Evolutionary conservation across 805 yeast genomes (phyloP).

Genomic region (Ogataea allantospora): DNA sequence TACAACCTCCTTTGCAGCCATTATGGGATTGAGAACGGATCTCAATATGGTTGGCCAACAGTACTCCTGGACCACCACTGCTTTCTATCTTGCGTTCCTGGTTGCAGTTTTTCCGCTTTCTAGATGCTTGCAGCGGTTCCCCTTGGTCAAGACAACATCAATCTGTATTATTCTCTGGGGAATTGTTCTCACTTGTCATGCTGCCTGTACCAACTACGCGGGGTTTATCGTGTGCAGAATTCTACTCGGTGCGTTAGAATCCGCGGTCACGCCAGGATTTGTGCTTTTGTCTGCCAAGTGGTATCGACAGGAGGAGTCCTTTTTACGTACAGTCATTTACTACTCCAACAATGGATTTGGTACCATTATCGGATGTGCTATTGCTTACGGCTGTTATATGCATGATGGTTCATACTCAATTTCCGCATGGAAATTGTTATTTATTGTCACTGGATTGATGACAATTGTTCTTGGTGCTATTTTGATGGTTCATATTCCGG

Average conservation of each 20-base stretch:
- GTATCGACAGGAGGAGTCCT: slow-evolving; percentile 47
- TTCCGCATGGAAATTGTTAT: slow-evolving; percentile 58
- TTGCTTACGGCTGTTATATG: neutral
- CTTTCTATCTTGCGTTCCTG: slow-evolving; percentile 50
- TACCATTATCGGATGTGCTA: slow-evolving; percentile 19
- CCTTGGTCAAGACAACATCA: slow-evolving; percentile 38
- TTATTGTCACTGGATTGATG: slow-evolving; percentile 56
- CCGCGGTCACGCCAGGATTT: slow-evolving; percentile 53
- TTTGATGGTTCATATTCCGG: slow-evolving; percentile 52
- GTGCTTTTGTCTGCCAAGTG: slow-evolving; percentile 52
- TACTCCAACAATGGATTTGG: slow-evolving; percentile 32
- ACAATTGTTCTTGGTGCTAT: slow-evolving; percentile 51
- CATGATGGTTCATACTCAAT: neutral
- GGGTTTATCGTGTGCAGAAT: slow-evolving; percentile 46
- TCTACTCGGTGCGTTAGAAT: slow-evolving; percentile 49
- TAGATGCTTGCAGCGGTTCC: slow-evolving; percentile 41
- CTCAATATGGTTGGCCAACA: slow-evolving; percentile 43
- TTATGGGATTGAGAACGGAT: slow-evolving; percentile 47
- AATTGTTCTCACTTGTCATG: slow-evolving; percentile 40
- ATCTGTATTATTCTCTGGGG: slow-evolving; percentile 42
- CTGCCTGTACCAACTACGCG: slow-evolving; percentile 41
- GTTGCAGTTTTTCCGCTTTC: slow-evolving; percentile 43
- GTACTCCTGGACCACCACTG: slow-evolving; percentile 49
- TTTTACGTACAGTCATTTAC: slow-evolving; percentile 36
- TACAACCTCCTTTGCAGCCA: slow-evolving; percentile 30